Evolutionary conservation across 164 flowering plant species (phyloP).

Genomic region (Stephania cephalantha): DNA sequence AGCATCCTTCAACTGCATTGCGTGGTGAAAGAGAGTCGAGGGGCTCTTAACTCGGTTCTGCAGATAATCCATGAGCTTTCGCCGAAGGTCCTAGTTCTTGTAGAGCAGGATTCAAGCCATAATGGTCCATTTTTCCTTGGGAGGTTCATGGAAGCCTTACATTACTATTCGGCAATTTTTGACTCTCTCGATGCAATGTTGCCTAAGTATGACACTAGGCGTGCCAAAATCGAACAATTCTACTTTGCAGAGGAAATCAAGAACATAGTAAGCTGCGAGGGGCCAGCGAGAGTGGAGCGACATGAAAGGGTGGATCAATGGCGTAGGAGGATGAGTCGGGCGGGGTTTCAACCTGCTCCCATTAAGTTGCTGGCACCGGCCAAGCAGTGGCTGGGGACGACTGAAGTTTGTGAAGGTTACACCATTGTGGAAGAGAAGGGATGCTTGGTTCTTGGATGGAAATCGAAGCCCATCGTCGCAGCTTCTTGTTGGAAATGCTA

Average conservation of each 20-base stretch:
- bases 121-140: constrained; percentile 64
- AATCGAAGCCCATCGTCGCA: constrained; percentile 52
- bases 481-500: constrained; percentile 65
- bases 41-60: constrained; percentile 51
- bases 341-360: constrained; percentile 58
- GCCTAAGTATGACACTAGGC: constrained; percentile 49
- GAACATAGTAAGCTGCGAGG: constrained; percentile 64
- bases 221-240: constrained; percentile 58
- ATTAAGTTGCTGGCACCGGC: constrained; percentile 42
- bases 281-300: constrained; percentile 51
- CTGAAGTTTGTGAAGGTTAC: constrained; percentile 41
- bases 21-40: constrained; percentile 60
- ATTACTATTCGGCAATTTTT: constrained; percentile 56
- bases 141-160: constrained; percentile 59
- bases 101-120: constrained; percentile 61
- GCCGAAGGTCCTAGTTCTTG: constrained; percentile 37
- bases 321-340: constrained; percentile 60
- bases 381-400: constrained; percentile 41
- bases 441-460: constrained; percentile 61
- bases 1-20: constrained; percentile 58
- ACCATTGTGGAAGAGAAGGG: constrained; percentile 62
- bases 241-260: constrained; percentile 63
- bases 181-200: constrained; percentile 54
- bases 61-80: constrained; percentile 43
- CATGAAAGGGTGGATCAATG: constrained; percentile 61